Evolutionary conservation across 2,329 filamentous ascomycete species (phyloP).

Genomic region (Huntiella savannae): DNA sequence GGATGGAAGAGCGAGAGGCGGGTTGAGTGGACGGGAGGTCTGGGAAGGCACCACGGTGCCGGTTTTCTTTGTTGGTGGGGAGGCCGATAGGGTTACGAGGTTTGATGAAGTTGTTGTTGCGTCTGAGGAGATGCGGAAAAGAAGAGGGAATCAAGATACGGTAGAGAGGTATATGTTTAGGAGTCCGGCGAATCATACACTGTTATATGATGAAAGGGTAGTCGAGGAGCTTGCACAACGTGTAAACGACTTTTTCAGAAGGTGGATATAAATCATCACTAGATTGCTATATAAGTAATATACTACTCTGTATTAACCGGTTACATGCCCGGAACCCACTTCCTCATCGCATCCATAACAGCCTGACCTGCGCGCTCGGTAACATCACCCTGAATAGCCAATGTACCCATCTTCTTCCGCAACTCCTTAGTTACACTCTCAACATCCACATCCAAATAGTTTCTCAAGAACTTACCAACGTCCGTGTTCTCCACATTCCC

Average conservation of each 20-base stretch:
- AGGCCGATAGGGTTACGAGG: slow-evolving; percentile 59
- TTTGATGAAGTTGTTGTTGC: slow-evolving; percentile 53
- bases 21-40: slow-evolving; percentile 46
- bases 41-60: slow-evolving; percentile 61
- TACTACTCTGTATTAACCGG: neutral
- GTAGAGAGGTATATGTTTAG: slow-evolving; percentile 56
- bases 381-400: slow-evolving; percentile 3
- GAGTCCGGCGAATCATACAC: slow-evolving; percentile 59
- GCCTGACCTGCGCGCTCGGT: slow-evolving; percentile 5
- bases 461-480: slow-evolving; percentile 60
- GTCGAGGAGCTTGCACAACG: slow-evolving; percentile 53
- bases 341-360: slow-evolving; percentile 9
- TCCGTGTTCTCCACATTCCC: slow-evolving; percentile 95
- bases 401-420: slow-evolving; percentile 26
- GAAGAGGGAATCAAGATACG: slow-evolving; percentile 22
- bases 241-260: slow-evolving; percentile 20
- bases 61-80: slow-evolving; percentile 60
- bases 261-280: neutral
- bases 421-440: slow-evolving; percentile 60
- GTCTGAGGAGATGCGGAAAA: slow-evolving; percentile 15
- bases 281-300: slow-evolving; percentile 14
- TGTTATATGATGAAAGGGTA: slow-evolving; percentile 64
- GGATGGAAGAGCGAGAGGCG: slow-evolving; percentile 33
- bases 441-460: slow-evolving; percentile 66
- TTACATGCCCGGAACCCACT: slow-evolving; percentile 8